Evolutionary conservation across 2,329 filamentous ascomycete genomes (phyloP).

Genomic region (Nothophaeocryptopus gaeumannii): DNA sequence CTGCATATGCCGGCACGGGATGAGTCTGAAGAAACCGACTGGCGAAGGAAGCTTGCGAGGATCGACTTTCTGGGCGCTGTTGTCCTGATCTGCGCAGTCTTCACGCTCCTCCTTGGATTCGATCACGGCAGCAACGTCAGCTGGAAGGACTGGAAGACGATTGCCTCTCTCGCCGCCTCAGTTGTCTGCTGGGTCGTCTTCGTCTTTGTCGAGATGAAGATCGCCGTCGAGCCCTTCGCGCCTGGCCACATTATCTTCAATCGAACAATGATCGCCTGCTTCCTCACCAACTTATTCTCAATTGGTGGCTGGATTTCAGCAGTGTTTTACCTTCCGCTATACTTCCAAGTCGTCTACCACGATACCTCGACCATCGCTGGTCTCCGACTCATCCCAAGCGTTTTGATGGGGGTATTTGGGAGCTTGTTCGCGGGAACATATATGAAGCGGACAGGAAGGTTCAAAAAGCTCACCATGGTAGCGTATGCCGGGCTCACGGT

Average conservation of each 20-base stretch:
- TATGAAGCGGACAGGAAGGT: conserved; percentile 69
- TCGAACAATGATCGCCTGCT: conserved; percentile 63
- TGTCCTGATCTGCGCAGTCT: conserved; percentile 63
- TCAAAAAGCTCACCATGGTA: conserved; percentile 64
- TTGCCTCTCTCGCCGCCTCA: conserved; percentile 56
- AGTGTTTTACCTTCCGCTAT: conserved; percentile 73
- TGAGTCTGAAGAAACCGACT: conserved; percentile 55
- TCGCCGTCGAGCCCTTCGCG: conserved; percentile 70
- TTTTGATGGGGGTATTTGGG: conserved; percentile 60
- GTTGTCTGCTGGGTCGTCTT: conserved; percentile 64
- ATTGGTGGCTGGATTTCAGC: conserved; percentile 59
- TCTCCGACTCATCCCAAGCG: conserved; percentile 63
- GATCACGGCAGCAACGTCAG: conserved; percentile 71
- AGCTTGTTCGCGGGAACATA: conserved; percentile 63
- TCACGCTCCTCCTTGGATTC: conserved; percentile 65
- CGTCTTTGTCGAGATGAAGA: conserved; percentile 63
- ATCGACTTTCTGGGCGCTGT: conserved; percentile 73
- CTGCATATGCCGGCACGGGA: conserved; percentile 57
- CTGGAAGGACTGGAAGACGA: conserved; percentile 60
- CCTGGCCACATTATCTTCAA: conserved; percentile 72
- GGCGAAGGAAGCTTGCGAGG: conserved; percentile 62
- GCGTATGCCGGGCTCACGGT: conserved; percentile 55
- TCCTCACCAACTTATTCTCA: conserved; percentile 69
- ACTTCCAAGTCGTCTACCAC: conserved; percentile 70
- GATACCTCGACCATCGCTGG: conserved; percentile 63